Evolutionary conservation across 441 rosid species (phyloP).

Genomic region (Brassica hybrid): DNA sequence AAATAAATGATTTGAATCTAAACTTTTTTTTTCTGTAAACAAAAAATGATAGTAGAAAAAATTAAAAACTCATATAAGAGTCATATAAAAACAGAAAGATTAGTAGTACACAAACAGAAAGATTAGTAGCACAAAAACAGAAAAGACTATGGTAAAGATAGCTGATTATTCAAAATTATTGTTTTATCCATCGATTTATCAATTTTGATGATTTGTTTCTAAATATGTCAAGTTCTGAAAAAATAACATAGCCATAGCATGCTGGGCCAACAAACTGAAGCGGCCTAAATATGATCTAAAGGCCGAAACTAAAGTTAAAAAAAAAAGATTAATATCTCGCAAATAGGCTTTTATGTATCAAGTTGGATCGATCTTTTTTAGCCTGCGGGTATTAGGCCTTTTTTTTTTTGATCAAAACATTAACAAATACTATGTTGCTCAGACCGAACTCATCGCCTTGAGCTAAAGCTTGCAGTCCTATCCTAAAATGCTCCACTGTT

Average conservation of each 20-base stretch:
- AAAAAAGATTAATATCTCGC: background rate
- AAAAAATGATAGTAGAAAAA: no score
- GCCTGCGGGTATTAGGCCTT: no score
- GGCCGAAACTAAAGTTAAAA: no score
- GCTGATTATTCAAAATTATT: background rate
- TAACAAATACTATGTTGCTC: background rate
- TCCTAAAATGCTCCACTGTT: conserved; percentile 36
- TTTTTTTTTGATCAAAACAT: conserved; percentile 31
- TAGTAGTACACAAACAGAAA: background rate
- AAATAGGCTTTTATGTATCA: background rate
- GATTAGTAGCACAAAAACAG: no score
- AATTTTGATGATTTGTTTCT: background rate
- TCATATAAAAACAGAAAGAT: background rate
- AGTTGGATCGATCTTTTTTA: background rate
- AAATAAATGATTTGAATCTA: no score
- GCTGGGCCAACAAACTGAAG: background rate
- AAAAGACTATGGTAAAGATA: background rate
- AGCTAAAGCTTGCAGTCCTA: background rate
- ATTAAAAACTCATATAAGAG: no score
- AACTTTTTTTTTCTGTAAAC: no score
- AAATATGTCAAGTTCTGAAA: background rate
- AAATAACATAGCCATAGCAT: background rate
- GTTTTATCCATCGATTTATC: background rate
- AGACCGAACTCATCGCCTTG: no score
- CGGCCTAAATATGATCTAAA: no score